These are phyloP conservation scores for Phialemoniopsis sp. DNA, from an alignment of 2,329 filamentous ascomycete genomes.

Conservation along the genomic window DNA sequence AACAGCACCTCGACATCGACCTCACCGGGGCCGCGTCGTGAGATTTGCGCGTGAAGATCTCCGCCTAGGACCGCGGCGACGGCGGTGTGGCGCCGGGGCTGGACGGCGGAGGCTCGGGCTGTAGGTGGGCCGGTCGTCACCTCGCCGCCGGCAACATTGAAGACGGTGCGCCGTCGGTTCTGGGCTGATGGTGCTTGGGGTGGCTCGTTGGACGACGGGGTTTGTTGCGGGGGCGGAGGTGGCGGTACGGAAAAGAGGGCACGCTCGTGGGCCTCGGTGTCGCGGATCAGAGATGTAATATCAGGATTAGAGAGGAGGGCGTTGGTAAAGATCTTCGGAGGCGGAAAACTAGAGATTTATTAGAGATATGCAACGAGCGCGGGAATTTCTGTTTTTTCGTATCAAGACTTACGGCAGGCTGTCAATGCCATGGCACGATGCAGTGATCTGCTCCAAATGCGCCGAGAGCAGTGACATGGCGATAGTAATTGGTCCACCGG, in stretches of 20 bases:
- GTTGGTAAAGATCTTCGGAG: conserved; percentile 93
- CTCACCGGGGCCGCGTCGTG: conserved; percentile 59
- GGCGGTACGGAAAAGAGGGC: conserved; percentile 90
- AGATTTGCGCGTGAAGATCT: conserved; percentile 79
- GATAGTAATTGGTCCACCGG: too few species aligned
- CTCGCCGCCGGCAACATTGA: conserved; percentile 60
- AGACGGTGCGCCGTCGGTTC: conserved; percentile 55
- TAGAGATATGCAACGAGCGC: not conserved
- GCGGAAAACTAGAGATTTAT: conserved; percentile 53
- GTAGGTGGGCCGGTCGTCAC: conserved; percentile 53
- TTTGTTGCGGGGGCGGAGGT: conserved; percentile 45
- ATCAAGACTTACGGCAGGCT: conserved; percentile 59
- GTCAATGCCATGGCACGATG: conserved; percentile 73
- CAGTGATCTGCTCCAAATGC: conserved; percentile 72
- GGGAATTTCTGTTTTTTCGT: not conserved
- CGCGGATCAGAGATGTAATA: conserved; percentile 90
- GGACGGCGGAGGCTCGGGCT: conserved; percentile 39
- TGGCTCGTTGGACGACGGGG: conserved; percentile 22
- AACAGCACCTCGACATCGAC: conserved; percentile 85
- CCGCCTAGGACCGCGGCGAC: conserved; percentile 86
- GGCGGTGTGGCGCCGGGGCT: conserved; percentile 64
- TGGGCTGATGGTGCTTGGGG: conserved; percentile 30
- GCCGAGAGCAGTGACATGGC: conserved; percentile 65
- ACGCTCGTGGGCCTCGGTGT: conserved; percentile 91
- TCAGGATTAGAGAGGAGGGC: conserved; percentile 84